Base-by-base conservation (phyloP, 225 moss, liverwort and hornwort genomes). In the Straminergon stramineum region DNA sequence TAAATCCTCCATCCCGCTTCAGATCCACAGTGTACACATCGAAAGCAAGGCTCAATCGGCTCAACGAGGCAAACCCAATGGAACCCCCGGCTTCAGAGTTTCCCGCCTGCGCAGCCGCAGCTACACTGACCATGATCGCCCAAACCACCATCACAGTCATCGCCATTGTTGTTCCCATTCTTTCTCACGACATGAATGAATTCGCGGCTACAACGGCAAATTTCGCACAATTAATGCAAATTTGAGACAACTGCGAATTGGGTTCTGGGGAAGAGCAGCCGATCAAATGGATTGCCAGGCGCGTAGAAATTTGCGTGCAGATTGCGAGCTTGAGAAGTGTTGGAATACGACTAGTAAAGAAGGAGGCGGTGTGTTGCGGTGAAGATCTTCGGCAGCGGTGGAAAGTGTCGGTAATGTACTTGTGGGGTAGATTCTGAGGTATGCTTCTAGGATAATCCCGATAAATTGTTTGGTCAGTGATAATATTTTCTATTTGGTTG, bases 21-120 rank as follows among this genome's bases (percentile, higher is more conserved):
- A 15, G 45, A 67, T 31, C 61, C 73, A 96, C 86, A 30, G 92
- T 92, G 87, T 94, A 97, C 84, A 97, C 89, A 91, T 97, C 97
- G 68, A 93, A 97, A 6, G 64, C 89, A 41, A 23, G 87, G 62
- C 85, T 91, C 89, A 92, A 79, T 66, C 94, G 91, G 22, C 63
- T 80, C 53, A 94, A 9, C 61, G 94, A 78, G 35, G 92, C 16
- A 45, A 94, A 92, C 28, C 92, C 92, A 21, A 94, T 92, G 30
- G 91, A 85, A 4, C 94, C 92, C 24, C 89, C 89, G 39, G 31
- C n/a, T 13, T 79, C 90, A 23, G 48, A 30, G 24, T 51, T 75
- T 41, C 22, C 64, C 2, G 19, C 63, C 58, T 37, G 48, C 8
- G 57, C 48, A 53, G 26, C 48, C 8, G 13, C 81, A 81, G 77